Percentiles rank a stretch among this genome's conserved stretches.
Evolutionary conservation across 352 stramenopile species (phyloP).

Genomic region (Pythium rhizo-oryzae): DNA sequence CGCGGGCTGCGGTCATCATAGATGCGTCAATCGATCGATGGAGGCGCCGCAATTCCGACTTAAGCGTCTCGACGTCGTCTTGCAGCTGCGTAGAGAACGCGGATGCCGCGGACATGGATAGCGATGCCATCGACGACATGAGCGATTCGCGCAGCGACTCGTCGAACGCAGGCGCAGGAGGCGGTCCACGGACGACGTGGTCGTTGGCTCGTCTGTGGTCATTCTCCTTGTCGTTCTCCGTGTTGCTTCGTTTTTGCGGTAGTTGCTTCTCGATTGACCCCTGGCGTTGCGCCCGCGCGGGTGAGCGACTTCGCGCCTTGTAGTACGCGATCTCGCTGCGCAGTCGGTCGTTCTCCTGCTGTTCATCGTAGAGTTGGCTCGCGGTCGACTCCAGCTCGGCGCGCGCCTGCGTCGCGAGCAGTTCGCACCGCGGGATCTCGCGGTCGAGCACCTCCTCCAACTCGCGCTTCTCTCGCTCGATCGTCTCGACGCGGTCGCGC

Average conservation of each 20-base stretch:
- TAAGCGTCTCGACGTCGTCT: slow-evolving; percentile 26
- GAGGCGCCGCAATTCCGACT: slow-evolving; percentile 23
- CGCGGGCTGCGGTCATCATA: background rate
- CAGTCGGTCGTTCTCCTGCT: slow-evolving; percentile 27
- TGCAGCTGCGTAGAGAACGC: slow-evolving; percentile 24
- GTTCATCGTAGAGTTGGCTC: slow-evolving; percentile 30
- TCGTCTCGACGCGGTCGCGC: slow-evolving; percentile 23
- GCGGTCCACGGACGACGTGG: background rate
- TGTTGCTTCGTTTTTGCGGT: no score
- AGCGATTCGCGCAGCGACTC: slow-evolving; percentile 14
- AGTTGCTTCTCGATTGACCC: background rate
- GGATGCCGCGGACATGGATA: slow-evolving; percentile 24
- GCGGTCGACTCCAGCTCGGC: slow-evolving; percentile 22
- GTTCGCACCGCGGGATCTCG: slow-evolving; percentile 26
- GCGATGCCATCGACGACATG: slow-evolving; percentile 23
- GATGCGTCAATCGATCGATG: slow-evolving; percentile 29
- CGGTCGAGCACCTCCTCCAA: slow-evolving; percentile 18
- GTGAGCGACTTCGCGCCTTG: slow-evolving; percentile 20
- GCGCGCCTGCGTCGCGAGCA: slow-evolving; percentile 22
- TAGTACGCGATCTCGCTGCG: slow-evolving; percentile 24
- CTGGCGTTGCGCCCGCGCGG: slow-evolving; percentile 4
- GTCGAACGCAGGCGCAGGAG: background rate
- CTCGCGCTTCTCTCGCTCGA: slow-evolving; percentile 17
- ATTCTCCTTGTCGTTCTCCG: slow-evolving; percentile 18
- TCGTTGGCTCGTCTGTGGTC: background rate